A percentile compares a stretch with the other conserved stretches of the same genome.
These are phyloP conservation scores for Hanseniaspora thailandica DNA, from an alignment of 805 yeast genomes.

Conservation along the genomic window DNA sequence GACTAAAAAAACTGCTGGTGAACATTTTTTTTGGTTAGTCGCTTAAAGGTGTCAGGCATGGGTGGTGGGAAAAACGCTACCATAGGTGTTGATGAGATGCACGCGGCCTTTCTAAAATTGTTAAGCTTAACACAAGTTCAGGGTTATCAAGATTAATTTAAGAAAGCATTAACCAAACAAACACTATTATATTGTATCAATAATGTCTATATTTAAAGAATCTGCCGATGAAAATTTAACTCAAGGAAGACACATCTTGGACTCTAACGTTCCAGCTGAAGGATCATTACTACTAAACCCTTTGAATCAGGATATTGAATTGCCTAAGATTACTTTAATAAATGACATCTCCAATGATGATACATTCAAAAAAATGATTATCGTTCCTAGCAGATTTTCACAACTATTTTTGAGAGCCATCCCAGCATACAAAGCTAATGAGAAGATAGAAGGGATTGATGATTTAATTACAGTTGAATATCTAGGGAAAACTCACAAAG, in stretches of 20 bases:
- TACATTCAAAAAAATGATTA: constrained; percentile 1
- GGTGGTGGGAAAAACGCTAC: not conserved
- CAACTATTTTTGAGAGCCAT: not conserved
- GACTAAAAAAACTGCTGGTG: too few species aligned
- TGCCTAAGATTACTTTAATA: not conserved
- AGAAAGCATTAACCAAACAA: too few species aligned
- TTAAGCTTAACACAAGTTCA: too few species aligned
- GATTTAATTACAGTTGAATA: not conserved
- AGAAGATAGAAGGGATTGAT: not conserved
- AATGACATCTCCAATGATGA: constrained; percentile 3
- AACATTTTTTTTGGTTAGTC: not conserved
- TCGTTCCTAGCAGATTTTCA: constrained; percentile 1
- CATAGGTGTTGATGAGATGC: not conserved
- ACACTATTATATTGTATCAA: not conserved
- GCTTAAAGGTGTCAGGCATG: not conserved
- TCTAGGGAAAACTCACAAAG: not conserved
- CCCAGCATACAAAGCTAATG: not conserved
- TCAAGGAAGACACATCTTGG: constrained; percentile 5
- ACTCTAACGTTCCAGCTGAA: not conserved
- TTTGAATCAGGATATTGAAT: not conserved
- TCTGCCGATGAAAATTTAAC: constrained; percentile 9
- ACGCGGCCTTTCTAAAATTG: not conserved
- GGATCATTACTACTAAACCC: not conserved
- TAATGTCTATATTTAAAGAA: constrained; percentile 6
- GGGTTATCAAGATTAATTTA: not conserved